These are phyloP conservation scores for Neurospora sp. DNA, from an alignment of 495 filamentous ascomycete species.

Conservation along the genomic window DNA sequence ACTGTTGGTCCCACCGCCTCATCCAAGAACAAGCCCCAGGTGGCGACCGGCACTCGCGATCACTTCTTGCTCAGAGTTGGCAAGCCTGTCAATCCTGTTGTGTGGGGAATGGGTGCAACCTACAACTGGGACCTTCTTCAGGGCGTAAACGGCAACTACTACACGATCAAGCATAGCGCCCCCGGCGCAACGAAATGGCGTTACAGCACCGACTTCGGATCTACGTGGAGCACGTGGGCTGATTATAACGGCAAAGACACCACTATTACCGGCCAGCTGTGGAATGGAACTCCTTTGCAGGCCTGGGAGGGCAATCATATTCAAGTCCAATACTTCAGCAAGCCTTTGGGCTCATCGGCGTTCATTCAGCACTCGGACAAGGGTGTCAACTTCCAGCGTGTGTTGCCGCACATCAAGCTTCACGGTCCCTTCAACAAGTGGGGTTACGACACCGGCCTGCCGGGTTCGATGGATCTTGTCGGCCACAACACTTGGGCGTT, in stretches of 20 bases:
- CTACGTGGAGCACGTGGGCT: constrained; percentile 49
- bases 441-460: constrained; percentile 55
- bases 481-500: constrained; percentile 48
- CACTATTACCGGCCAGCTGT: constrained; percentile 30
- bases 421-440: constrained; percentile 58
- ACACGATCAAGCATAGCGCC: constrained; percentile 50
- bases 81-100: constrained; percentile 40
- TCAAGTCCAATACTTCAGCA: constrained; percentile 58
- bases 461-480: constrained; percentile 44
- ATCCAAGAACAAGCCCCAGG: not conserved
- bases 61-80: constrained; percentile 45
- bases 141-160: constrained; percentile 12
- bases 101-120: constrained; percentile 48
- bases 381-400: constrained; percentile 33
- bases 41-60: constrained; percentile 40
- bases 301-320: constrained; percentile 57
- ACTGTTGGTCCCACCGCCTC: constrained; percentile 46
- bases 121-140: constrained; percentile 46
- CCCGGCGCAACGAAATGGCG: constrained; percentile 55
- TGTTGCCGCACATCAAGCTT: constrained; percentile 52
- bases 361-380: constrained; percentile 55
- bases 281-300: constrained; percentile 54
- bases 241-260: constrained; percentile 40
- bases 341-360: constrained; percentile 51
- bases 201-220: constrained; percentile 54